Evolutionary conservation across 306 rosid genomes (phyloP), one percentile per base, ranked within the genome.

Genomic region (Myrica gale): DNA sequence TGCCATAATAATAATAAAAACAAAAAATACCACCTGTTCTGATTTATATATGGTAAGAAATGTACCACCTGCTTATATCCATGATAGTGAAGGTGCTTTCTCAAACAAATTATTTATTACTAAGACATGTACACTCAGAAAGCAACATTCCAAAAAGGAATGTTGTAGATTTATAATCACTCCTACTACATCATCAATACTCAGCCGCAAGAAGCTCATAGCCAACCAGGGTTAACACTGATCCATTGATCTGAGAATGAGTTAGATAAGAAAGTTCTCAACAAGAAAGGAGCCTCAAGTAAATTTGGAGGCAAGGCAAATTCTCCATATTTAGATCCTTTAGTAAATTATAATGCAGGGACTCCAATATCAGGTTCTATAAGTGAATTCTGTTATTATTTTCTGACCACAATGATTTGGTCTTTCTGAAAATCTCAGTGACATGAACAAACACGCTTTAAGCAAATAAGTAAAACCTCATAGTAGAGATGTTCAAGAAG

Each of bases 31-130:
- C 32, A 65, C 70, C 48, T 32, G 21, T 23, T 41, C 46, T 26
- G 16, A 5, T 37, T n/a, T 42, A 21, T 65, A 19, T 81, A 63
- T 69, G 37, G 54, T 63, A 78, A 43, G 72, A 47, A 10, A 57
- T 9, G 20, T 32, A 73, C 45, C 69, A 50, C 74, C 23, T 12
- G 21, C 51, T 63, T 37, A 61, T 10, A 74, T 42, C 47, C 43
- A 7, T 15, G 16, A 41, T n/a, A 23, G 16, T 39, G 5, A 9
- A 72, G 43, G 23, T 74, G 46, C 58, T 16, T 20, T 58, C 60
- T 60, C 37, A 55, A 47, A 16, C 9, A 61, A 7, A 26, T 26
- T 26, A 26, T 26, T 21, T 57, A 45, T 13, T 54, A 74, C 41
- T 9, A 6, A 23, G 41, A 23, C 4, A 6, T 26, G 57, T 23